Evolutionary conservation across 306 rosid genomes (phyloP).

Genomic region (Lathyrus tuberosus): DNA sequence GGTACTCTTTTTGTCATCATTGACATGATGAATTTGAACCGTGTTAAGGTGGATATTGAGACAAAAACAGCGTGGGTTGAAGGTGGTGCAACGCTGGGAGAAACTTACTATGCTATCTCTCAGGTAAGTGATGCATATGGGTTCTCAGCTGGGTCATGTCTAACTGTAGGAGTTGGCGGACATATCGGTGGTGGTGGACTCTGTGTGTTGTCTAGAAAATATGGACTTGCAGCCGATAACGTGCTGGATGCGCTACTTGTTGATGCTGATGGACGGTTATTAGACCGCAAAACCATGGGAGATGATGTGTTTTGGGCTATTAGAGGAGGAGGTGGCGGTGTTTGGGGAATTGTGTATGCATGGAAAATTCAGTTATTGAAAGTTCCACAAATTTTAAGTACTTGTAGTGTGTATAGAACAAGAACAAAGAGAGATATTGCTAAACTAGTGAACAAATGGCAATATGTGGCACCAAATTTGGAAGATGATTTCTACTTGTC

Average conservation of each 20-base stretch:
- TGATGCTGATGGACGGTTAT: conserved; percentile 53
- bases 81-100: conserved; percentile 85
- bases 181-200: conserved; percentile 81
- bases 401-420: conserved; percentile 51
- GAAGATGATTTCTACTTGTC: conserved; percentile 60
- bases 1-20: conserved; percentile 60
- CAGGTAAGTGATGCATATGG: conserved; percentile 57
- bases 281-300: conserved; percentile 63
- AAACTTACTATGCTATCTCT: conserved; percentile 70
- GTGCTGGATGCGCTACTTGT: conserved; percentile 68
- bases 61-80: conserved; percentile 73
- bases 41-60: conserved; percentile 55
- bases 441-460: conserved; percentile 64
- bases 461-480: conserved; percentile 64
- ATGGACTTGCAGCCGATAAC: conserved; percentile 78
- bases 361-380: conserved; percentile 64
- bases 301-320: conserved; percentile 94
- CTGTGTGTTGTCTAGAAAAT: conserved; percentile 65
- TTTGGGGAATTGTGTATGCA: conserved; percentile 76
- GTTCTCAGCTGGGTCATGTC: conserved; percentile 82
- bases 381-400: conserved; percentile 60
- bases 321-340: conserved; percentile 84
- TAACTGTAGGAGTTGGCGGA: conserved; percentile 87
- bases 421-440: conserved; percentile 51
- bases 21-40: conserved; percentile 75